Evolutionary conservation across 495 filamentous ascomycete genomes (phyloP).

Genomic region (Penicillium psychrofluorescens): DNA sequence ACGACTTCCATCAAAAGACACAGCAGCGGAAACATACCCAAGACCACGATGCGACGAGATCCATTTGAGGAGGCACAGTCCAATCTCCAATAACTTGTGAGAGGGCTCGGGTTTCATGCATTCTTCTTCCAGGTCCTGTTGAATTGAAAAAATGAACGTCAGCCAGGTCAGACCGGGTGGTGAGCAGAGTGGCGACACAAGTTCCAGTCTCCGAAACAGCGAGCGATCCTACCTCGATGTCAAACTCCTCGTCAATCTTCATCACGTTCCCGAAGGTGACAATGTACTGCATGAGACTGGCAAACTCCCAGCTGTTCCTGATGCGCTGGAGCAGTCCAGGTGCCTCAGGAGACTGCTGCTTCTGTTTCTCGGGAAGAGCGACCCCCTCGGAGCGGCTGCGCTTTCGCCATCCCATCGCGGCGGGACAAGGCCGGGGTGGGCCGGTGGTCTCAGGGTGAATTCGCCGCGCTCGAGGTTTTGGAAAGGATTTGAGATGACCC

Average conservation of each 20-base stretch:
- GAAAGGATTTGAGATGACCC: neutral
- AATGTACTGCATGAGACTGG: constrained; percentile 89
- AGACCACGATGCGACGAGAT: constrained; percentile 90
- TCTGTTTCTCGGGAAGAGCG: constrained; percentile 33
- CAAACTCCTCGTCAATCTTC: constrained; percentile 80
- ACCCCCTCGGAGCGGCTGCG: constrained; percentile 64
- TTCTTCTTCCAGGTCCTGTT: constrained; percentile 81
- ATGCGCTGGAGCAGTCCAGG: constrained; percentile 56
- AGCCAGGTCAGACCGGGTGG: neutral
- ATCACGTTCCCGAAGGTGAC: constrained; percentile 79
- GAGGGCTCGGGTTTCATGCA: constrained; percentile 72
- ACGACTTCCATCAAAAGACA: neutral
- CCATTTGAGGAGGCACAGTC: constrained; percentile 83
- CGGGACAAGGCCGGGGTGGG: constrained; percentile 25
- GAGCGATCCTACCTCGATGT: constrained; percentile 63
- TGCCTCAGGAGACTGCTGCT: constrained; percentile 41
- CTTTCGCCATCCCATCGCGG: constrained; percentile 55
- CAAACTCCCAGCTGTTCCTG: constrained; percentile 90
- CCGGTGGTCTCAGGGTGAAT: constrained; percentile 5
- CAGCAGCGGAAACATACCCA: constrained; percentile 51
- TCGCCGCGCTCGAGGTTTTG: constrained; percentile 1
- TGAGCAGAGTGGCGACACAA: neutral
- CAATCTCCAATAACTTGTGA: constrained; percentile 67
- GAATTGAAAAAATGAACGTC: constrained; percentile 1
- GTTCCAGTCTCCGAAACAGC: neutral